Percentiles rank a stretch among this genome's conserved stretches.
Conservation (phyloP, 2,329 filamentous ascomycete genomes). For the Sporothrix phasma region DNA sequence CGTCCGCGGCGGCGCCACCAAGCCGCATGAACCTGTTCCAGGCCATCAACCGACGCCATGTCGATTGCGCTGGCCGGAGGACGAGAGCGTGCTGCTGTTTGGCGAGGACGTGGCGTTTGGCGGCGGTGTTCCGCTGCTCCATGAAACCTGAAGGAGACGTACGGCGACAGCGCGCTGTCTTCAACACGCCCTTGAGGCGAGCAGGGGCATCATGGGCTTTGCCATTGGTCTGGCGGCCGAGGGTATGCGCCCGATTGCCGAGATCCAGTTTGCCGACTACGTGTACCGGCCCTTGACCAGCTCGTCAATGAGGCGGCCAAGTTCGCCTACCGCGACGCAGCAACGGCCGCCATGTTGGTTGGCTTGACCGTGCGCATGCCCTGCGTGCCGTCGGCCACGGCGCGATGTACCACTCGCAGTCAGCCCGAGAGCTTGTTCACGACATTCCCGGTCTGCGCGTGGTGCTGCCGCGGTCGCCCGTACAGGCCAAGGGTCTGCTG, state of each 20-base stretch:
- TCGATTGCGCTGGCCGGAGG: slow-evolving; percentile 69
- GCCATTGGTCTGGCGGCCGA: slow-evolving; percentile 83
- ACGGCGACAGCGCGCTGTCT: slow-evolving; percentile 80
- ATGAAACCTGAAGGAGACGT: slow-evolving; percentile 83
- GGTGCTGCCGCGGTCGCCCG: slow-evolving; percentile 73
- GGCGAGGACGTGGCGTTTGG: slow-evolving; percentile 97
- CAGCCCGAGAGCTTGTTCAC: slow-evolving; percentile 80
- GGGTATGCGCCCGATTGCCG: slow-evolving; percentile 85
- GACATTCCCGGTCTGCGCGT: slow-evolving; percentile 80
- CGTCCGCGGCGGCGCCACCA: slow-evolving; percentile 55
- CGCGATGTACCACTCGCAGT: slow-evolving; percentile 79
- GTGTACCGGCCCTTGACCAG: slow-evolving; percentile 87
- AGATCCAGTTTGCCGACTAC: slow-evolving; percentile 95
- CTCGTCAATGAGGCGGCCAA: slow-evolving; percentile 90
- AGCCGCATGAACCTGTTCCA: slow-evolving; percentile 90
- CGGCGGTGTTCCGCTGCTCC: slow-evolving; percentile 87
- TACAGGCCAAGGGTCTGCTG: slow-evolving; percentile 81
- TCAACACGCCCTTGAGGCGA: slow-evolving; percentile 93
- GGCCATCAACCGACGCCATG: slow-evolving; percentile 82
- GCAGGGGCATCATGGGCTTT: slow-evolving; percentile 89
- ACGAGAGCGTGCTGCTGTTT: slow-evolving; percentile 82
- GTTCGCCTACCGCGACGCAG: slow-evolving; percentile 63
- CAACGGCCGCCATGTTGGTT: slow-evolving; percentile 52
- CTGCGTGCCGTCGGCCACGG: slow-evolving; percentile 79
- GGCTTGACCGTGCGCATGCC: slow-evolving; percentile 86